These are phyloP conservation scores for Citrus australasica DNA, from an alignment of 345 rosid species.

Conservation along the genomic window DNA sequence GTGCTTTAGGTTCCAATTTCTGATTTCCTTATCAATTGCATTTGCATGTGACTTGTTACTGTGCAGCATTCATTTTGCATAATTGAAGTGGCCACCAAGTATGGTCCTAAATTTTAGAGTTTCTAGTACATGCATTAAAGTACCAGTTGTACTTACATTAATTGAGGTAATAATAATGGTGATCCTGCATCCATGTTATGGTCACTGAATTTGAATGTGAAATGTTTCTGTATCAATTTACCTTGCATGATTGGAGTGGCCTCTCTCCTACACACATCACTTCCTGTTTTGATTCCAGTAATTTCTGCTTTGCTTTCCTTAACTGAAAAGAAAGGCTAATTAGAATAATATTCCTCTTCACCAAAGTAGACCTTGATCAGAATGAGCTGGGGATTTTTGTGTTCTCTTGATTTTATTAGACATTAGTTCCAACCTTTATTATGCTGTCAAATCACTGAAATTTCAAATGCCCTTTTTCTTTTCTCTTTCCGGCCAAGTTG, in stretches of 20 bases:
- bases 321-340: too few species aligned
- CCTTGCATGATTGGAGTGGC: neutral
- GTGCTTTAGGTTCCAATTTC: slow-evolving; percentile 1
- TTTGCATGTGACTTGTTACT: slow-evolving; percentile 16
- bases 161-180: neutral
- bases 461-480: neutral
- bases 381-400: too few species aligned
- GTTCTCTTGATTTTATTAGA: neutral
- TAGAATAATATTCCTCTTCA: too few species aligned
- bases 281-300: too few species aligned
- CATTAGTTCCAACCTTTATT: neutral
- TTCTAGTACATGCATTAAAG: slow-evolving; percentile 1
- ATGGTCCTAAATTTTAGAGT: slow-evolving; percentile 10
- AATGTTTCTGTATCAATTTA: neutral
- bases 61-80: slow-evolving; percentile 3
- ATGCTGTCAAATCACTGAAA: slow-evolving; percentile 1
- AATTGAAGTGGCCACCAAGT: slow-evolving; percentile 18
- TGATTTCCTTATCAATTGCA: neutral
- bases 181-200: neutral
- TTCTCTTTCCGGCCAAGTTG: slow-evolving; percentile 2
- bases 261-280: too few species aligned
- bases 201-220: neutral
- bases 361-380: too few species aligned
- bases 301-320: too few species aligned
- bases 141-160: neutral